A percentile compares a stretch with the other conserved stretches of the same genome.
phyloP scores from a whole-genome alignment of 2,329 filamentous ascomycete species.

The Hymenoscyphus salicellus region DNA sequence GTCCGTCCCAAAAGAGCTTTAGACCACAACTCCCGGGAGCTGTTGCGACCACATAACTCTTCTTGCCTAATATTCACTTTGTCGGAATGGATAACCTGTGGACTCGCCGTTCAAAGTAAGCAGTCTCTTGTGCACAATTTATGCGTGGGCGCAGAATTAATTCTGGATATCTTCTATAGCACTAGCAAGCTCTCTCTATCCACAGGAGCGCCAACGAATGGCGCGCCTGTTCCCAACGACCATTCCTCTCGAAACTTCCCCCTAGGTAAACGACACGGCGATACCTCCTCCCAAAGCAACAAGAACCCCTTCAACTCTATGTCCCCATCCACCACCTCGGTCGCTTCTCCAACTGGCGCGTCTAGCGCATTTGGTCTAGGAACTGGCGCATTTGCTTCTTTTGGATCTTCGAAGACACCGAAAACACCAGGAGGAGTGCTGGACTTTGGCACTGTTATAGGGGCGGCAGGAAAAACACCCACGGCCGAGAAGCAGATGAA shows the following conservation, averaged over 20 bases:
- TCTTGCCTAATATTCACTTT: slow-evolving; percentile 11
- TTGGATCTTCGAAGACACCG: slow-evolving; percentile 78
- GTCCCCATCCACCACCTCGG: slow-evolving; percentile 64
- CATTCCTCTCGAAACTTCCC: slow-evolving; percentile 60
- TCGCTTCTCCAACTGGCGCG: slow-evolving; percentile 74
- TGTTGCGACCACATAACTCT: slow-evolving; percentile 12
- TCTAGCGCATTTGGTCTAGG: slow-evolving; percentile 91
- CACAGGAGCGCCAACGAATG: slow-evolving; percentile 54
- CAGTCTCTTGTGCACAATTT: not conserved
- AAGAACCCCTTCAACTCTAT: slow-evolving; percentile 76
- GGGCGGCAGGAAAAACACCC: slow-evolving; percentile 49
- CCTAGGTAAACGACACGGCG: slow-evolving; percentile 71
- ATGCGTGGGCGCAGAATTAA: slow-evolving; percentile 24
- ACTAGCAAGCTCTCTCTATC: slow-evolving; percentile 84
- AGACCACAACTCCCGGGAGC: slow-evolving; percentile 17
- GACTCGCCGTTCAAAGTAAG: slow-evolving; percentile 79
- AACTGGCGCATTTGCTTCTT: slow-evolving; percentile 94
- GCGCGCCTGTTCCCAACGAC: slow-evolving; percentile 40
- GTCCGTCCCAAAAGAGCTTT: slow-evolving; percentile 19
- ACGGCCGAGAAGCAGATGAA: slow-evolving; percentile 61
- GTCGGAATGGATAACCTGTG: slow-evolving; percentile 50
- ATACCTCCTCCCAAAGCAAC: slow-evolving; percentile 68
- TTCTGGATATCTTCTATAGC: slow-evolving; percentile 23
- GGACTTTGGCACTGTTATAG: slow-evolving; percentile 64
- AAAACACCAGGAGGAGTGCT: slow-evolving; percentile 80